A percentile compares a stretch with the other conserved stretches of the same genome.
These are phyloP conservation scores for Fistulifera solaris DNA, from an alignment of 108 stramenopile genomes.

Conservation along the genomic window DNA sequence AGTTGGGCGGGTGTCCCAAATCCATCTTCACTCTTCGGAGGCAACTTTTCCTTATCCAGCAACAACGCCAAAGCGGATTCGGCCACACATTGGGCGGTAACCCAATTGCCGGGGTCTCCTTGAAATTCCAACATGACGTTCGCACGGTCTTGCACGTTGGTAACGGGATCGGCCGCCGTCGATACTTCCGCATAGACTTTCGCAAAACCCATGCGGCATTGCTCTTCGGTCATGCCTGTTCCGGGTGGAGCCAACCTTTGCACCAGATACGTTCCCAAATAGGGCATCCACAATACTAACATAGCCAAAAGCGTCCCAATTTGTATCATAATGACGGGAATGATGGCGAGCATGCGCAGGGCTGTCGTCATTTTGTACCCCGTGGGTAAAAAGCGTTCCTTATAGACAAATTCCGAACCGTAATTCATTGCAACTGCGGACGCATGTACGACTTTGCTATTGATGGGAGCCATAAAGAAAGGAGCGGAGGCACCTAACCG, in stretches of 20 bases:
- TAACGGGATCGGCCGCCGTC: neutral
- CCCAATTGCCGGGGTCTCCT: slow-evolving; percentile 37
- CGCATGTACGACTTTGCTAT: slow-evolving; percentile 30
- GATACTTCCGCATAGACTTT: slow-evolving; percentile 28
- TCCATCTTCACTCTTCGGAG: slow-evolving; percentile 26
- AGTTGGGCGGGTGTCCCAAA: slow-evolving; percentile 43
- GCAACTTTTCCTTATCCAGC: slow-evolving; percentile 17
- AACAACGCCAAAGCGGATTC: slow-evolving; percentile 31
- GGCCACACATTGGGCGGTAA: slow-evolving; percentile 32
- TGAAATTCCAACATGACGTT: slow-evolving; percentile 18
- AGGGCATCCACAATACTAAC: slow-evolving; percentile 13
- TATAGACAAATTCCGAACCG: slow-evolving; percentile 19
- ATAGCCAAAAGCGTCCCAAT: slow-evolving; percentile 4
- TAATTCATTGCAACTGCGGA: slow-evolving; percentile 29
- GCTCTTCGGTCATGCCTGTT: slow-evolving; percentile 22
- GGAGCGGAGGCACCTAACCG: slow-evolving; percentile 16
- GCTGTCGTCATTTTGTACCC: slow-evolving; percentile 14
- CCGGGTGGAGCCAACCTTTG: slow-evolving; percentile 23
- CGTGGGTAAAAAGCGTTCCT: slow-evolving; percentile 28
- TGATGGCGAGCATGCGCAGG: slow-evolving; percentile 12
- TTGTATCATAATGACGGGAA: slow-evolving; percentile 16
- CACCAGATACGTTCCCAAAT: slow-evolving; percentile 14
- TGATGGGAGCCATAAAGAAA: slow-evolving; percentile 33
- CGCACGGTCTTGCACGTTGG: slow-evolving; percentile 5
- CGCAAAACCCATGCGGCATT: slow-evolving; percentile 10